Evolutionary conservation across 2,329 filamentous ascomycete species (phyloP).

Genomic region (Hypoxylon sp.): DNA sequence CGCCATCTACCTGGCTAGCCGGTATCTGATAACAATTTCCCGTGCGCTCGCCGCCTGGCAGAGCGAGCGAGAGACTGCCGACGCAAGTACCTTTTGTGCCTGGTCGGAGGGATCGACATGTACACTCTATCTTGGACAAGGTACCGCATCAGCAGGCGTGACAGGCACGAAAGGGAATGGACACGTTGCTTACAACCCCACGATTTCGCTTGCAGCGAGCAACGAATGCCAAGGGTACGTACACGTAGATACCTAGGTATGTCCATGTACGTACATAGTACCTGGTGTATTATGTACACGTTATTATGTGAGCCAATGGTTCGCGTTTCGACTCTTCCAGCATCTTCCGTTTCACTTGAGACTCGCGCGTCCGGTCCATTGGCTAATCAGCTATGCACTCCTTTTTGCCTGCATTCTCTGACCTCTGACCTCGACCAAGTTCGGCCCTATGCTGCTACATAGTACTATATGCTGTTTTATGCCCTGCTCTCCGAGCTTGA

Average conservation of each 20-base stretch:
- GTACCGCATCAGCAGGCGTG: slow-evolving; percentile 24
- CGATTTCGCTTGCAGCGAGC: neutral
- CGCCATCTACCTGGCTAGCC: slow-evolving; percentile 38
- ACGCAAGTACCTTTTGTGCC: slow-evolving; percentile 34
- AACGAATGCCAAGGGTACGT: no score
- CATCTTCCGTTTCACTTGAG: slow-evolving; percentile 51
- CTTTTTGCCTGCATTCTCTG: slow-evolving; percentile 50
- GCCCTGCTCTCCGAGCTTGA: no score
- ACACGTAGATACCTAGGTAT: neutral
- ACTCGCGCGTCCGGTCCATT: slow-evolving; percentile 38
- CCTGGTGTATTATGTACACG: no score
- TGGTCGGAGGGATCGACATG: slow-evolving; percentile 32
- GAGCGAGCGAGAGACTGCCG: slow-evolving; percentile 26
- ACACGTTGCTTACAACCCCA: slow-evolving; percentile 43
- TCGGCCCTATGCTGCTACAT: no score
- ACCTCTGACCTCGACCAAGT: no score
- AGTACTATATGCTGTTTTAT: no score
- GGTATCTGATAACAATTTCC: slow-evolving; percentile 38
- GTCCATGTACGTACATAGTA: neutral
- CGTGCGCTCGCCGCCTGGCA: slow-evolving; percentile 9
- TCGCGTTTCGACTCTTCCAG: slow-evolving; percentile 43
- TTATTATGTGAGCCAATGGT: slow-evolving; percentile 30
- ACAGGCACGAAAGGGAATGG: slow-evolving; percentile 32
- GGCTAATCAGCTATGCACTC: slow-evolving; percentile 49
- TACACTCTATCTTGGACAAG: slow-evolving; percentile 38